Evolutionary conservation across 2,329 filamentous ascomycete genomes (phyloP).

Genomic region (Malbranchea cinnamomea): DNA sequence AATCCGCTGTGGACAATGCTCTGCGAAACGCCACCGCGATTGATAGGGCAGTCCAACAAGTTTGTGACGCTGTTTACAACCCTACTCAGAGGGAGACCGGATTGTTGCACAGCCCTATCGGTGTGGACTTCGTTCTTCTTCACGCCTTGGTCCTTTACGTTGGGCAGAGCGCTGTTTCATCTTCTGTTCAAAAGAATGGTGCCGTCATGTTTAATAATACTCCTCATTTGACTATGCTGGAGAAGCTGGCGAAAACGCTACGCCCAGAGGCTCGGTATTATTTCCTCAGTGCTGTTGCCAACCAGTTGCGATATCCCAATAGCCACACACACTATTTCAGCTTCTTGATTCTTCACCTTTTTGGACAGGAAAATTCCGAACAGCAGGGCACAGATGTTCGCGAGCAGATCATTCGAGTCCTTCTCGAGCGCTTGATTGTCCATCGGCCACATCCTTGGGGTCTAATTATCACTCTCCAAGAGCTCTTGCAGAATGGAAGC

Average conservation of each 20-base stretch:
- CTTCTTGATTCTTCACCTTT: conserved; percentile 69
- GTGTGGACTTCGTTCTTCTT: conserved; percentile 55
- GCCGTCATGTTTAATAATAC: conserved; percentile 49
- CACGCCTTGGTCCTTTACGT: conserved; percentile 76
- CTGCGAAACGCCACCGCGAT: conserved; percentile 46
- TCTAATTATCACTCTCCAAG: conserved; percentile 70
- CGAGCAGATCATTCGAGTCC: conserved; percentile 76
- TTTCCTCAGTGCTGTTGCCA: conserved; percentile 68
- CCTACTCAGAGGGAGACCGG: conserved; percentile 43
- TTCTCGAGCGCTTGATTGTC: conserved; percentile 75
- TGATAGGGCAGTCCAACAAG: conserved; percentile 54
- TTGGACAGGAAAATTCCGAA: conserved; percentile 53
- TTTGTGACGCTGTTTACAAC: conserved; percentile 57
- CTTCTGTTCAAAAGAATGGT: conserved; percentile 42
- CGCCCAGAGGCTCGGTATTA: conserved; percentile 69
- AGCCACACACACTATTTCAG: conserved; percentile 87
- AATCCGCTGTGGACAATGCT: conserved; percentile 36
- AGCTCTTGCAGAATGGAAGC: conserved; percentile 80
- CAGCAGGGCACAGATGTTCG: conserved; percentile 70
- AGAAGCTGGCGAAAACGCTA: conserved; percentile 60
- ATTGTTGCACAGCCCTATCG: conserved; percentile 51
- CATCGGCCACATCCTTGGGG: conserved; percentile 95
- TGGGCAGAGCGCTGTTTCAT: conserved; percentile 54
- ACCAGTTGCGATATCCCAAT: conserved; percentile 84
- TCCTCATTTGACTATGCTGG: conserved; percentile 56